phyloP scores from a whole-genome alignment of 2,329 filamentous ascomycete genomes.

The Exophiala xenobiotica region DNA sequence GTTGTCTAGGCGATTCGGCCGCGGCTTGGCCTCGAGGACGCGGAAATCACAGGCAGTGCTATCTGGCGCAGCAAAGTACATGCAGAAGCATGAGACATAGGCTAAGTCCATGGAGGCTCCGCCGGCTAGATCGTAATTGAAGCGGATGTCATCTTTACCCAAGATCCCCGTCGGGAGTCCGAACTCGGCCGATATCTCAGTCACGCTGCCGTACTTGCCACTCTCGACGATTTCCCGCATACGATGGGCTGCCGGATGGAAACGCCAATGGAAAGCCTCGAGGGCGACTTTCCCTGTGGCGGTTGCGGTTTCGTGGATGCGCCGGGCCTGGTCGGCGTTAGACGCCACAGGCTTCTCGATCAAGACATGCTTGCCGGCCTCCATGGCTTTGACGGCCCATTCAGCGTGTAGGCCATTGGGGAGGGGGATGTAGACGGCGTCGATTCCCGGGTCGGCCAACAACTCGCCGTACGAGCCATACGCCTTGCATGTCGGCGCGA shows the following conservation, averaged over 20 bases:
- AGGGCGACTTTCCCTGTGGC: conserved; percentile 48
- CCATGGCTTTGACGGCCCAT: conserved; percentile 50
- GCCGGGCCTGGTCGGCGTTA: conserved; percentile 47
- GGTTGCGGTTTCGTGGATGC: conserved; percentile 44
- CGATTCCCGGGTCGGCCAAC: conserved; percentile 48
- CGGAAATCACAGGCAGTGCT: no score
- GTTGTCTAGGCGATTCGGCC: no score
- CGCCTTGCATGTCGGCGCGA: no score
- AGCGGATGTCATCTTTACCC: conserved; percentile 12
- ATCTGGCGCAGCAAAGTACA: conserved; percentile 6
- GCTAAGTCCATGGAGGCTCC: conserved; percentile 15
- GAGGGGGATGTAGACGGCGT: conserved; percentile 53
- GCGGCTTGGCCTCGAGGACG: no score
- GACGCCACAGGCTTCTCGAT: conserved; percentile 56
- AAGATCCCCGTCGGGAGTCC: conserved; percentile 1
- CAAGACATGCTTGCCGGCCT: conserved; percentile 55
- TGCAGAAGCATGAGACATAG: conserved; percentile 8
- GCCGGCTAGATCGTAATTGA: conserved; percentile 18
- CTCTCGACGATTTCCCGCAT: conserved; percentile 37
- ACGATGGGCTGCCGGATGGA: conserved; percentile 50
- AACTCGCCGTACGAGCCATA: conserved; percentile 38
- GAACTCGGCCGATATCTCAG: neutral
- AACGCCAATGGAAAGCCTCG: conserved; percentile 55
- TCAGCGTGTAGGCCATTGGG: conserved; percentile 52
- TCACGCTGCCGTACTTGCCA: conserved; percentile 5